These are phyloP conservation scores for Stephanodiscus minutulus DNA, from an alignment of 108 stramenopile genomes.

Conservation along the genomic window DNA sequence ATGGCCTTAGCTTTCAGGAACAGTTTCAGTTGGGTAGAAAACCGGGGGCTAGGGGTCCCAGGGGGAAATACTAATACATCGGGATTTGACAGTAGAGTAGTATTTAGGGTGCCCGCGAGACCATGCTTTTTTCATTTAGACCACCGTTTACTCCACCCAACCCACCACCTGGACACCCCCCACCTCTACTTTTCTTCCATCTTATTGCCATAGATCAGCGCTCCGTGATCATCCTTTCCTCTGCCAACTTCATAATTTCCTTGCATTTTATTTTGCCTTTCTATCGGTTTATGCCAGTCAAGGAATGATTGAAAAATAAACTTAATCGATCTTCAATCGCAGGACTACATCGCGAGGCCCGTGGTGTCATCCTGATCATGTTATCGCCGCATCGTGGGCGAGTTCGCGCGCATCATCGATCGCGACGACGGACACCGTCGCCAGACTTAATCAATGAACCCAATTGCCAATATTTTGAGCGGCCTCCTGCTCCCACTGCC, in stretches of 20 bases:
- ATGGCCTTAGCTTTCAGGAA: constrained; percentile 85
- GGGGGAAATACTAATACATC: constrained; percentile 18
- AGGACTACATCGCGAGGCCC: background rate
- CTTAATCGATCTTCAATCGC: background rate
- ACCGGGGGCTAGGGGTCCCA: constrained; percentile 69
- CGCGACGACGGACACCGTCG: background rate
- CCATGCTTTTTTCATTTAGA: no score
- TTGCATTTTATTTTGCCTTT: no score
- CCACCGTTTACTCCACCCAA: no score
- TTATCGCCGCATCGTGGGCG: background rate
- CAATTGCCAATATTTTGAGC: background rate
- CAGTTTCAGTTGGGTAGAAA: constrained; percentile 89
- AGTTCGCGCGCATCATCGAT: background rate
- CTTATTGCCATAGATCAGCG: no score
- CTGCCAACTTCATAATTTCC: no score
- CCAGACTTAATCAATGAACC: background rate
- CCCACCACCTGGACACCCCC: no score
- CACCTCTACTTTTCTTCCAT: no score
- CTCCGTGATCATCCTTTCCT: no score
- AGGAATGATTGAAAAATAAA: no score
- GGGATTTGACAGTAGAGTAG: no score
- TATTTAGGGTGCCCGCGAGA: no score
- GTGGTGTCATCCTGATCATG: background rate
- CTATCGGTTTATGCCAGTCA: no score
- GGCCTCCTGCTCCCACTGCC: background rate